Evolutionary conservation across 2,329 filamentous ascomycete genomes (phyloP).

Genomic region (Aspergillus melleus): DNA sequence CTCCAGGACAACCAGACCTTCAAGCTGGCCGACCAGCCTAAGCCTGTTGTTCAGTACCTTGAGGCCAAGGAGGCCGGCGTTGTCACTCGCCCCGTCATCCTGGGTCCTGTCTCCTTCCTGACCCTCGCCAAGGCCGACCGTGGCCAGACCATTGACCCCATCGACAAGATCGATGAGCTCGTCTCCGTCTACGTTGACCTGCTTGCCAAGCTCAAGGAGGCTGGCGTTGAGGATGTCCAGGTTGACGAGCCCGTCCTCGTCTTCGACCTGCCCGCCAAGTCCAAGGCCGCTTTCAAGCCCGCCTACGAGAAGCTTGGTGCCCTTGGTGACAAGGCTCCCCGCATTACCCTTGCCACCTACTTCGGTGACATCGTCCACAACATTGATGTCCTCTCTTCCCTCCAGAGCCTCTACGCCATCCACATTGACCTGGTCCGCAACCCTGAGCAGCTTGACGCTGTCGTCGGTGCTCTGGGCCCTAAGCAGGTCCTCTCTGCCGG

Average conservation of each 20-base stretch:
- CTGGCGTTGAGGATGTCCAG: conserved; percentile 94
- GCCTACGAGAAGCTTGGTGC: conserved; percentile 80
- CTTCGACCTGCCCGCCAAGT: conserved; percentile 84
- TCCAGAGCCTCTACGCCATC: conserved; percentile 73
- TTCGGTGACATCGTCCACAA: conserved; percentile 99
- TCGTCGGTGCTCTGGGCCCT: conserved; percentile 77
- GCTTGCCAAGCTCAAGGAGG: conserved; percentile 87
- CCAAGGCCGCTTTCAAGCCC: conserved; percentile 97
- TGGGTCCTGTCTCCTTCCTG: conserved; percentile 97
- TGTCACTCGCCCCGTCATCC: conserved; percentile 84
- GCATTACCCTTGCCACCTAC: conserved; percentile 92
- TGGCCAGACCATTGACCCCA: conserved; percentile 87
- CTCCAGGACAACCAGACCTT: conserved; percentile 96
- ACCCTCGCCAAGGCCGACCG: conserved; percentile 97
- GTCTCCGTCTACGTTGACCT: conserved; percentile 94
- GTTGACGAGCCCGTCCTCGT: conserved; percentile 98
- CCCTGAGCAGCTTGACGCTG: conserved; percentile 92
- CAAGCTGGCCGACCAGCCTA: conserved; percentile 82
- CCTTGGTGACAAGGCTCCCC: conserved; percentile 77
- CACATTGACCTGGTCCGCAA: conserved; percentile 97
- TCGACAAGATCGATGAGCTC: conserved; percentile 89
- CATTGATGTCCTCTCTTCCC: conserved; percentile 79
- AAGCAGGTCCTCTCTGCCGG: conserved; percentile 90
- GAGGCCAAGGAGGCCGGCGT: conserved; percentile 98
- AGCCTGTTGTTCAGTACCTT: conserved; percentile 90